Evolutionary conservation across 495 filamentous ascomycete genomes (phyloP).

Genomic region (Bryoglossum gracile): DNA sequence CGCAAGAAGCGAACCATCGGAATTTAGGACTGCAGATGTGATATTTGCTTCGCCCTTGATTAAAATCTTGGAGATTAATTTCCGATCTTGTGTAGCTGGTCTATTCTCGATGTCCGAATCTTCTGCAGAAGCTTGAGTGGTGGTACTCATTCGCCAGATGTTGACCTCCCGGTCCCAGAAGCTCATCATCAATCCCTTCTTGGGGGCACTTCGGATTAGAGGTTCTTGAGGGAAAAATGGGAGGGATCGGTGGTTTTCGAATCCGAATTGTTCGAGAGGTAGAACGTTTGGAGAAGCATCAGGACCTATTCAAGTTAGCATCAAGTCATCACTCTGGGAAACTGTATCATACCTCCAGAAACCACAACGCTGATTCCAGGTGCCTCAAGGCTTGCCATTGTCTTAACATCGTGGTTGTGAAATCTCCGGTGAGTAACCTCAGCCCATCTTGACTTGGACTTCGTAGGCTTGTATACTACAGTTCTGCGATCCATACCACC

Average conservation of each 20-base stretch:
- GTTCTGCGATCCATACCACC: constrained; percentile 88
- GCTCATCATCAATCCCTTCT: constrained; percentile 67
- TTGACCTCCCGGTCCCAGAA: constrained; percentile 90
- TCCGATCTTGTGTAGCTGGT: constrained; percentile 37
- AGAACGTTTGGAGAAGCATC: constrained; percentile 76
- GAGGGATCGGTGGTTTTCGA: constrained; percentile 72
- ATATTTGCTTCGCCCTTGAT: constrained; percentile 84
- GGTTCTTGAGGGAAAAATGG: constrained; percentile 73
- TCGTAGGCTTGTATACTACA: constrained; percentile 62
- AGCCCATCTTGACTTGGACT: constrained; percentile 64
- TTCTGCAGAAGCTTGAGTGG: constrained; percentile 39
- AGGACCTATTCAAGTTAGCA: constrained; percentile 48
- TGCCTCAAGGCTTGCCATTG: constrained; percentile 85
- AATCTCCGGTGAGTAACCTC: constrained; percentile 76
- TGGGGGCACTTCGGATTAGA: constrained; percentile 60
- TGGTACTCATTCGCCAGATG: constrained; percentile 63
- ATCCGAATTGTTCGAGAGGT: constrained; percentile 71
- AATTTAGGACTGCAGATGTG: constrained; percentile 66
- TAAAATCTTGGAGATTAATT: constrained; percentile 63
- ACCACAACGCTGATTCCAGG: constrained; percentile 77
- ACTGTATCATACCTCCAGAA: constrained; percentile 64
- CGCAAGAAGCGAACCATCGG: constrained; percentile 66
- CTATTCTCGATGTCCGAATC: constrained; percentile 28
- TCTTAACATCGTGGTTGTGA: constrained; percentile 90
- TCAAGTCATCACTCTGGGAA: neutral